Evolutionary conservation across 2,329 filamentous ascomycete genomes (phyloP).

Genomic region (Fusarium cyanostomum): DNA sequence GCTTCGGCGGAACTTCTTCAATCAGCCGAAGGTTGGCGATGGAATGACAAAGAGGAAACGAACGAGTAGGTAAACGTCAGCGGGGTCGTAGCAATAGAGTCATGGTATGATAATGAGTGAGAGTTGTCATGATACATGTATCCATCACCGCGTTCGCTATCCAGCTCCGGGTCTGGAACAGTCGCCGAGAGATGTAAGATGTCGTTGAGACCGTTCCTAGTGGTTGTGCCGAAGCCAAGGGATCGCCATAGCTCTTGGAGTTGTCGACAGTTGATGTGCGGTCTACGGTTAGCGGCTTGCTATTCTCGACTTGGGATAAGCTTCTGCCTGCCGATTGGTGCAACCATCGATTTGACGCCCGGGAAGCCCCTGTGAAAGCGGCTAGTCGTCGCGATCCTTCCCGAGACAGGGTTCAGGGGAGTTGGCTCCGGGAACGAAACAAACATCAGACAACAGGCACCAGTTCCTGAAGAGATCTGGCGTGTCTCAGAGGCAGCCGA

Average conservation of each 20-base stretch:
- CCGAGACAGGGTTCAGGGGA: conserved; percentile 27
- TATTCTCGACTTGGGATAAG: conserved; percentile 19
- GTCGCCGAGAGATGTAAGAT: conserved; percentile 17
- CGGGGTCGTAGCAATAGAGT: conserved; percentile 3
- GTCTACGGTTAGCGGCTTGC: conserved; percentile 11
- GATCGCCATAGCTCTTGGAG: neutral
- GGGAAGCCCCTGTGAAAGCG: neutral
- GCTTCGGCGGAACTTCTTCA: conserved; percentile 30
- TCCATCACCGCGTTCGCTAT: neutral
- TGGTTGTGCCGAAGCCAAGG: conserved; percentile 8
- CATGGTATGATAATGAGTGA: neutral
- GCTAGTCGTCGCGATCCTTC: conserved; percentile 25
- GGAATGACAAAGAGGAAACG: neutral
- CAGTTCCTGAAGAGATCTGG: conserved; percentile 15
- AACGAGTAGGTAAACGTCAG: conserved; percentile 15
- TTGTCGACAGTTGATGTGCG: conserved; percentile 9
- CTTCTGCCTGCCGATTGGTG: conserved; percentile 21
- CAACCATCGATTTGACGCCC: neutral
- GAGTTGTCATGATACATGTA: conserved; percentile 10
- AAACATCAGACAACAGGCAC: conserved; percentile 7
- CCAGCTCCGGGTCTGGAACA: conserved; percentile 10
- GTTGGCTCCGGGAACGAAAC: conserved; percentile 13
- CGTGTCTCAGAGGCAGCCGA: conserved; percentile 31
- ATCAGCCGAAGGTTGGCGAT: conserved; percentile 22
- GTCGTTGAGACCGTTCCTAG: conserved; percentile 19